Conservation (phyloP, 2,329 filamentous ascomycete genomes). For the Chalaropsis thielavioides region DNA sequence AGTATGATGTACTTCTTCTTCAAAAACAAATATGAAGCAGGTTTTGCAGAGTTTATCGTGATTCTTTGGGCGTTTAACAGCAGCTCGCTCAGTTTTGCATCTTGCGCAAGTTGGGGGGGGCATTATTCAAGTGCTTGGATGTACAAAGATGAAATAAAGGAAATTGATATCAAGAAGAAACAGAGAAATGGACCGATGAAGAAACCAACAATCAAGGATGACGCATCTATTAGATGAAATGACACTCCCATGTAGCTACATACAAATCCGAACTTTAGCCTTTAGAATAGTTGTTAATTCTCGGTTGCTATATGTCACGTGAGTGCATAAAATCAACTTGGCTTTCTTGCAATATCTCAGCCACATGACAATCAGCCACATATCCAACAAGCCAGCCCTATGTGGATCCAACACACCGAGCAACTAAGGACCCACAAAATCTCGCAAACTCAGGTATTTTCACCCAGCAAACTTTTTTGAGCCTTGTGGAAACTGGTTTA, state of each 20-base stretch:
- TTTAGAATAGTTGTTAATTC: too few species aligned
- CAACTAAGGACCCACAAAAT: not conserved
- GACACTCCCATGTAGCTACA: too few species aligned
- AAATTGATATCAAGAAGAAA: not conserved
- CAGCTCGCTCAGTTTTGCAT: slow-evolving; percentile 62
- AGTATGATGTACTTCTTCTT: slow-evolving; percentile 86
- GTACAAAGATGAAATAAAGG: not conserved
- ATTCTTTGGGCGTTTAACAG: slow-evolving; percentile 90
- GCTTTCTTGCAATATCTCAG: too few species aligned
- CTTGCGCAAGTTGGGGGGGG: slow-evolving; percentile 59
- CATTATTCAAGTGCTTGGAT: slow-evolving; percentile 36
- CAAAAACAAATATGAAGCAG: slow-evolving; percentile 80
- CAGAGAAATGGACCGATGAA: too few species aligned
- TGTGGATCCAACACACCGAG: not conserved
- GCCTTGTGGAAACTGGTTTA: not conserved
- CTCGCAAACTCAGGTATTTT: slow-evolving; percentile 6
- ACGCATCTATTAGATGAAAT: too few species aligned
- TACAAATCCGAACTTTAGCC: too few species aligned
- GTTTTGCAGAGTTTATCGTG: slow-evolving; percentile 80
- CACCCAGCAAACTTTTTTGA: not conserved
- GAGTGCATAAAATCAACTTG: not conserved
- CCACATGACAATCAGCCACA: not conserved
- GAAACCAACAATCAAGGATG: not conserved
- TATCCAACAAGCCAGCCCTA: not conserved
- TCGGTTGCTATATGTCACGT: not conserved